Base-by-base conservation (phyloP, 1,284 basidiomycete species). In the Sphaerobolus stellatus region DNA sequence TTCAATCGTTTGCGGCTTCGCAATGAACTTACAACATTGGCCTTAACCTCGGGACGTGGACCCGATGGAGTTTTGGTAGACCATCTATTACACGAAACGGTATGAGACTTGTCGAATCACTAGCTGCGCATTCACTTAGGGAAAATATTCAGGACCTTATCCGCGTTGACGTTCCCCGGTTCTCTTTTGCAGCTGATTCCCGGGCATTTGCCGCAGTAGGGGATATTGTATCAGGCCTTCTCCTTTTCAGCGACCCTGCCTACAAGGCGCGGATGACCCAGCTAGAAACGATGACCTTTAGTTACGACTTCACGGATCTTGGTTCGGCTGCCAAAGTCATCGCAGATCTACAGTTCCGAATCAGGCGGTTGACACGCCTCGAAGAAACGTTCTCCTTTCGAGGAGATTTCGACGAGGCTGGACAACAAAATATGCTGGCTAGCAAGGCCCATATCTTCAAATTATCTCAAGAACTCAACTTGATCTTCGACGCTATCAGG, bases 1-100 rank as follows among this genome's bases (percentile, higher is more conserved):
- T 98, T 98, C 77, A 98, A 99, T 69, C 84, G 89, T 45, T 79
- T 96, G 11, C 86, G 94, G 27, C 74, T 97, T 48, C 84, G 89
- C 40, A 92, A 88, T 64, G 86, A 83, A 56, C 73, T 83, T 5
- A 82, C 82, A 36, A 78, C 82, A 50, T 71, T 77, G 57, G 58
- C 72, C 58, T 69, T 68, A 59, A 46, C 70, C 11, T 66, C 69
- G 31, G 62, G 70, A 33, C 66, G n/a, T n/a, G n/a, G n/a, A n/a
- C n/a, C 75, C 46, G 60, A 64, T n/a, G 70, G 67, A 49, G 70
- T 74, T 38, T 69, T 69, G 20, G 77, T 80, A 52, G 80, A 83
- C 33, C 92, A 96, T 69, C 70, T 97, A 20, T 81, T 84, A 57
- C 82, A 90, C 57, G 87, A 95, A 69, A 94, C 88, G 57, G 90